phyloP scores from a whole-genome alignment of 2,329 filamentous ascomycete species.

The Plectosphaerella cucumerina region DNA sequence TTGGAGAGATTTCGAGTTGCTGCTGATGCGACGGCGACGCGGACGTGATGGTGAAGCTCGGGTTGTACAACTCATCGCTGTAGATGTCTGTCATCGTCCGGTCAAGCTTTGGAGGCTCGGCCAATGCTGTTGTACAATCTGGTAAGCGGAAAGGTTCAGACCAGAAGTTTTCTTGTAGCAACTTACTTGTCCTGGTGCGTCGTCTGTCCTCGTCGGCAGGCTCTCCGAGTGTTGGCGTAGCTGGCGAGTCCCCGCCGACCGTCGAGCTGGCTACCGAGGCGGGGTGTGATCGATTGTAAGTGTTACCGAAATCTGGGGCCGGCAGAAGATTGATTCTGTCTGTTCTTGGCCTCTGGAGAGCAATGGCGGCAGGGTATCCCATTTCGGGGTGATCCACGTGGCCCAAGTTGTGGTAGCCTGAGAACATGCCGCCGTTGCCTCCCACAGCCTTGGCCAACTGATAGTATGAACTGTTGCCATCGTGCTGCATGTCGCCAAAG shows the following conservation, averaged over 20 bases:
- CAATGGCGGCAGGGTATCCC: constrained; percentile 34
- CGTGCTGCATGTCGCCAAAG: constrained; percentile 37
- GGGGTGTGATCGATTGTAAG: constrained; percentile 41
- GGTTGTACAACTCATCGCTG: constrained; percentile 79
- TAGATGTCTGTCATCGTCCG: constrained; percentile 84
- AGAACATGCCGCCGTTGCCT: constrained; percentile 28
- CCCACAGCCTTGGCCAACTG: constrained; percentile 41
- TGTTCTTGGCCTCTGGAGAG: constrained; percentile 29
- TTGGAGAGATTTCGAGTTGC: constrained; percentile 44
- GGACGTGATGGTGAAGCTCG: constrained; percentile 56
- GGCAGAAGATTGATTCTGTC: constrained; percentile 38
- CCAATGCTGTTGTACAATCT: constrained; percentile 19
- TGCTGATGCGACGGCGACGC: constrained; percentile 43
- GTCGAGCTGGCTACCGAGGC: constrained; percentile 55
- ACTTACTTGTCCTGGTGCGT: constrained; percentile 20
- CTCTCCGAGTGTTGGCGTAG: constrained; percentile 49
- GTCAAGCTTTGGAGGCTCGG: constrained; percentile 69
- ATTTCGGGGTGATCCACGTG: constrained; percentile 30
- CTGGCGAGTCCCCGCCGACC: constrained; percentile 54
- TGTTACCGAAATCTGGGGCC: constrained; percentile 39
- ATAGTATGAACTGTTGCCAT: constrained; percentile 36
- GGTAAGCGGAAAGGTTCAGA: constrained; percentile 29
- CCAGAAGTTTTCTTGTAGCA: background rate
- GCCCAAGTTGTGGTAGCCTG: constrained; percentile 36
- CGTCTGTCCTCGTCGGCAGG: constrained; percentile 39